Evolutionary conservation across 768 basidiomycete genomes (phyloP), one percentile per base, ranked within the genome.

Genomic region (Phallus indusiatus): DNA sequence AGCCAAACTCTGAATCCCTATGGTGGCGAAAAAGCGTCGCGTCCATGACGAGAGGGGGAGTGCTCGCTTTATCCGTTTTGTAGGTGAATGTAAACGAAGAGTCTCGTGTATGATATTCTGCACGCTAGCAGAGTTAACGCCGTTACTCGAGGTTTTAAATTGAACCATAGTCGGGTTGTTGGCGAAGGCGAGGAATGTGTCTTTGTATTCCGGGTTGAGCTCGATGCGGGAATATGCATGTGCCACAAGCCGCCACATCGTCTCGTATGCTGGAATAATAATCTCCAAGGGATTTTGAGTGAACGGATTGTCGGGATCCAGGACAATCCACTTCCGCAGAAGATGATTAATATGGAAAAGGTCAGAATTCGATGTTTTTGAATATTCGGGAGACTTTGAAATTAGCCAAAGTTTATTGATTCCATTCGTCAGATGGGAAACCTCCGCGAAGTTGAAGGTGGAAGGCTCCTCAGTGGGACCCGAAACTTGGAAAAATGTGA

Each of bases 221-320:
- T 70, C 64, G 14, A 73, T 68, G 53, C 76, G 68, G 0, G 78
- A 75, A 0, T 78, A 65, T 0, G 71, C 64, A 6, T 71, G 69
- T 1, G 83, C 82, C 54, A 82, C 71, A 20, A 84, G 75, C 12
- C 82, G 76, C 84, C 84, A 85, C 49, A 84, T 68, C 0, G 79
- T 80, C 65, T 85, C 84, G 73, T 81, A 85, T 0, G 78, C 69
- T 0, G 83, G 83, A 48, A 85, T 75, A 56, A 85, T 72, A 58
- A 75, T 74, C 49, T 83, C 74, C 16, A 84, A 67, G 0, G 79
- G 77, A 42, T 77, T 73, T 3, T 61, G 46, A 20, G 49, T 35
- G 1, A 70, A 68, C 54, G 70, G 73, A 4, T 28, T 59, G 0
- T 67, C 63, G 0, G 50, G 54, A 35, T 74, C 68, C 24, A 10